phyloP scores from a whole-genome alignment of 2,329 filamentous ascomycete species.

The Curvularia verruculosa region DNA sequence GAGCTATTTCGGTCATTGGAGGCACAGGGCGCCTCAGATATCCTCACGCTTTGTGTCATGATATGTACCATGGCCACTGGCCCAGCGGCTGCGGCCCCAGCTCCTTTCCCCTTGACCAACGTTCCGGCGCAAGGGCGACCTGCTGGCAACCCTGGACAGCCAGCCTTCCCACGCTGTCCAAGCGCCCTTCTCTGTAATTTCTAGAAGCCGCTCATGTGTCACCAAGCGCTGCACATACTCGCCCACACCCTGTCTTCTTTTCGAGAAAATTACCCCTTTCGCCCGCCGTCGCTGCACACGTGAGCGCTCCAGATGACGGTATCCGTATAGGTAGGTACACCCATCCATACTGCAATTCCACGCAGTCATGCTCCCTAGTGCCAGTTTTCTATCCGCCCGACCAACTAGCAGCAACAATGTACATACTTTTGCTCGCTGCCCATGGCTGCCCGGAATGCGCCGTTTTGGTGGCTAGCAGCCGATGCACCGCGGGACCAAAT shows the following conservation, averaged over 20 bases:
- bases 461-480: constrained; percentile 1
- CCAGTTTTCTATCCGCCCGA: constrained; percentile 16
- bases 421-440: no score
- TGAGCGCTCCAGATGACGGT: constrained; percentile 15
- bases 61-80: constrained; percentile 28
- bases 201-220: constrained; percentile 40
- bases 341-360: neutral
- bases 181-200: constrained; percentile 47
- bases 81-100: constrained; percentile 39
- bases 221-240: constrained; percentile 31
- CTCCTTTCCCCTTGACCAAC: constrained; percentile 35
- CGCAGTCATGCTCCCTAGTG: constrained; percentile 21
- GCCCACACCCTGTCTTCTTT: constrained; percentile 38
- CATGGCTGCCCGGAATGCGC: constrained; percentile 9
- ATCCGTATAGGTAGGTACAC: no score
- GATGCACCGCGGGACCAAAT: constrained; percentile 22
- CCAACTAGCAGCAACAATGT: neutral
- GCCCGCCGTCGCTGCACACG: constrained; percentile 20
- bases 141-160: constrained; percentile 31
- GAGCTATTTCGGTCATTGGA: constrained; percentile 41
- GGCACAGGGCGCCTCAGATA: constrained; percentile 39
- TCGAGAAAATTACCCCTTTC: constrained; percentile 49
- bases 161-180: constrained; percentile 26
- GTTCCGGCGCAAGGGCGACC: constrained; percentile 38
- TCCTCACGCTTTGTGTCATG: constrained; percentile 27